phyloP scores from a whole-genome alignment of 1,284 basidiomycete species.

The Cryptococcus sp. region DNA sequence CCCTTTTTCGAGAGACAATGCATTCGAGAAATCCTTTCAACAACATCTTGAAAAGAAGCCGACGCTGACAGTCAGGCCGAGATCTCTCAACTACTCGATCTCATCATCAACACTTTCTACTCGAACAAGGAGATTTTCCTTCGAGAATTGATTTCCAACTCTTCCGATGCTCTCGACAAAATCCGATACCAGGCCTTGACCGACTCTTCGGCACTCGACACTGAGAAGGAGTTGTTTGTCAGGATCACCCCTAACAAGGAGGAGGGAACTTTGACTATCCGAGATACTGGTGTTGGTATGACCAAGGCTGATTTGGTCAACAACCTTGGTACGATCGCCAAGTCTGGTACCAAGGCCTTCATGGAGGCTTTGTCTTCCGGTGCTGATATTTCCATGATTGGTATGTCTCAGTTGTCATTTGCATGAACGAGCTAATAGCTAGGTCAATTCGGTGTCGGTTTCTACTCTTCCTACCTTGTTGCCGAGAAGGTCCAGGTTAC shows the following conservation, averaged over 20 bases:
- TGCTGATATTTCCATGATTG: conserved; percentile 81
- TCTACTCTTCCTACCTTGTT: conserved; percentile 99
- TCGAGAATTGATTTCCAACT: conserved; percentile 68
- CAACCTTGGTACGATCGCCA: conserved; percentile 99
- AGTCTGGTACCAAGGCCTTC: conserved; percentile 80
- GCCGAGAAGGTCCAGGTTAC: conserved; percentile 97
- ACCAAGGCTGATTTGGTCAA: conserved; percentile 70
- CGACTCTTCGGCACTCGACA: conserved; percentile 79
- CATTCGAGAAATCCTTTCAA: too few relatives aligned
- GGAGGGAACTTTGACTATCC: conserved; percentile 85
- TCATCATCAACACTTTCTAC: conserved; percentile 84
- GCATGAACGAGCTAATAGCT: conserved; percentile 7
- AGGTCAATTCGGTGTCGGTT: conserved; percentile 79
- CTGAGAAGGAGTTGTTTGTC: conserved; percentile 85
- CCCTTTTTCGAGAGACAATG: too few relatives aligned
- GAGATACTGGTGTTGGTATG: conserved; percentile 98
- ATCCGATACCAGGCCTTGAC: conserved; percentile 85
- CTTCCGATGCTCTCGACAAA: conserved; percentile 94
- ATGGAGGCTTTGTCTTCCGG: conserved; percentile 86
- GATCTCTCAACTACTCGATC: conserved; percentile 74
- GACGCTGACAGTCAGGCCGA: conserved; percentile 73
- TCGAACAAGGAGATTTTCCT: conserved; percentile 99
- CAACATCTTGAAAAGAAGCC: too few relatives aligned
- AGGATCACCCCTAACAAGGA: conserved; percentile 93
- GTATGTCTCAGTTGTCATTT: conserved; percentile 38